Base-by-base conservation (phyloP, 2,329 filamentous ascomycete species). In the Exophiala dermatitidis region DNA sequence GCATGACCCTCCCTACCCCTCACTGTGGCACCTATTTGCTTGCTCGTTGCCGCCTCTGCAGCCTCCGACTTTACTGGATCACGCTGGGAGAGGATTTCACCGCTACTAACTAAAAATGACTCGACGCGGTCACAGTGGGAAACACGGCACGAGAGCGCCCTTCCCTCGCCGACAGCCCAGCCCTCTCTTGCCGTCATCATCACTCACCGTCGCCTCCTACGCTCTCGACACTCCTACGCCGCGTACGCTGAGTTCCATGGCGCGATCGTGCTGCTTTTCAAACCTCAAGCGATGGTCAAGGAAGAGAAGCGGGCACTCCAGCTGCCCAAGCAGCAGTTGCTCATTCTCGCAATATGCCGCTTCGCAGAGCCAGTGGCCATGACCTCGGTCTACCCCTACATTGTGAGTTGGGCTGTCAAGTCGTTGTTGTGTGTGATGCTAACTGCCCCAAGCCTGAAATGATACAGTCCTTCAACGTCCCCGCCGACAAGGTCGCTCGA, bases 381-480 rank as follows among this genome's bases (percentile, higher is more conserved):
- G 62, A 88, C 85, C 9, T 87, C 84, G 28, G 81, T 88, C 59
- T 84, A 84, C 56, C 85, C 85, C 38, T 66, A 79, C 60, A 69
- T 80, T 46, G 73, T 75, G 65, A 48, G 51, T 48, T 42, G 7
- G 38, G 7, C 42, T 28, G 3, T 7, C 12, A 31, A 28, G 8
- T 45, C 12, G 5, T 10, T n/a, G 37, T 34, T 26, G 12, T 9
- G 3, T 40, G 43, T 52, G 53, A 62, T 61, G 57, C 63, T 61
- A 56, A 64, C 53, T 59, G 54, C 28, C 2, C 79, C 77, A 62
- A 76, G 59, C 86, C 86, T 7, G 86, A 90, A 69, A 93, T 95
- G 86, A 86, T 95, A 52, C 79, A 84, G 62, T 85, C 82, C 66
- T 89, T 94, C 59, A 83, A 85, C 6, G 75, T 94, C 10, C 76